Evolutionary conservation across 2,329 filamentous ascomycete species (phyloP), one percentile per base, ranked within the genome.

Genomic region (Helotiales sp.): DNA sequence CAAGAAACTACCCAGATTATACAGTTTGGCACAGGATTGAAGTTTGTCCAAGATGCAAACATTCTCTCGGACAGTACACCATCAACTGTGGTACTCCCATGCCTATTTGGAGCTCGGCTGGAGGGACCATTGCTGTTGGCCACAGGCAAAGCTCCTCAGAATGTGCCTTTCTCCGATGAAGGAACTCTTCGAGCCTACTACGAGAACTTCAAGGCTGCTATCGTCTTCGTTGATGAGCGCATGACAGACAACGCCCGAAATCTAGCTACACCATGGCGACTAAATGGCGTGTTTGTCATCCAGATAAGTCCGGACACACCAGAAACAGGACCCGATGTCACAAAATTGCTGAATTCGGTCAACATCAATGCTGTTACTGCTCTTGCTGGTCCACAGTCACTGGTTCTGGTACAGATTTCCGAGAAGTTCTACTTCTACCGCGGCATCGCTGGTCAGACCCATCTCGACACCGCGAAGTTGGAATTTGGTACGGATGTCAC

Each of bases 171-270:
- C 64, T 6, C 30, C 50, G 28, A 71, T 58, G 63, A 74, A 64
- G 28, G n/a, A 54, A 13, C 67, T 64, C 69, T 72, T 11, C 61
- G 69, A 22, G 20, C 63, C 62, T 66, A 74, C 22, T 70, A 74
- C 47, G 60, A 69, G 2, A 62, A 70, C 43, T 70, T 73, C 8
- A 68, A 69, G n/a, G 68, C 63, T 6, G 50, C 72, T 34, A 67
- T 77, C 6, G 71, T 77, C n/a, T 66, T 76, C 40, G 75, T 76
- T 26, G 72, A 76, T 15, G 74, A 77, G 28, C 68, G 69, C 59
- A 77, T 77, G 75, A 75, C 74, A 20, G 75, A 77, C 47, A 76
- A 77, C 69, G 74, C 75, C 26, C 71, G 75, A 40, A 75, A 75
- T 52, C 70, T 77, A 17, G 73, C 75, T 26, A 67, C 70, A 15